These are phyloP conservation scores for Penicillium sp. DNA, from an alignment of 2,329 filamentous ascomycete genomes.

Conservation along the genomic window DNA sequence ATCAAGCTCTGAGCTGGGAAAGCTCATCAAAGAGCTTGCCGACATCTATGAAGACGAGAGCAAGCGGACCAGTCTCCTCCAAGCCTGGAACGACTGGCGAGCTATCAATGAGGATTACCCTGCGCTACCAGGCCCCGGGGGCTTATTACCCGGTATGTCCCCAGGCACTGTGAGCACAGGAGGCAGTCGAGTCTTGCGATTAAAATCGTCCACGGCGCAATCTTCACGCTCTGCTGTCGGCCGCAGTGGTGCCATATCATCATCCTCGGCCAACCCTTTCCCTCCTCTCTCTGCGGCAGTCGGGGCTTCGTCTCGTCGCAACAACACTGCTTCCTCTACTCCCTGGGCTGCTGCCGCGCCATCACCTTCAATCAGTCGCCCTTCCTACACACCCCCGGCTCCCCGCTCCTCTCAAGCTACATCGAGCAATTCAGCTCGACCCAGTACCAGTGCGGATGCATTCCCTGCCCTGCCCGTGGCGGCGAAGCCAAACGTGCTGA, in stretches of 20 bases:
- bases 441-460: slow-evolving; percentile 46
- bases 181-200: slow-evolving; percentile 55
- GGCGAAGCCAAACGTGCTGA: slow-evolving; percentile 58
- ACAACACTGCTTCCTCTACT: slow-evolving; percentile 17
- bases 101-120: slow-evolving; percentile 96
- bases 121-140: slow-evolving; percentile 68
- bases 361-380: slow-evolving; percentile 18
- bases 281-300: slow-evolving; percentile 37
- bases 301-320: slow-evolving; percentile 17
- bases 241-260: slow-evolving; percentile 50
- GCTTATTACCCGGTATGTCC: slow-evolving; percentile 55
- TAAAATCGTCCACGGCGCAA: slow-evolving; percentile 64
- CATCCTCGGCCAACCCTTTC: slow-evolving; percentile 41
- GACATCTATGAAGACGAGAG: slow-evolving; percentile 81
- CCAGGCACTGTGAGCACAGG: slow-evolving; percentile 45
- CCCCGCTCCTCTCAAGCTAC: slow-evolving; percentile 25
- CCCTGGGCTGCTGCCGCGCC: slow-evolving; percentile 22
- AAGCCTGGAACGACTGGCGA: slow-evolving; percentile 91
- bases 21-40: slow-evolving; percentile 81
- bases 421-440: slow-evolving; percentile 19
- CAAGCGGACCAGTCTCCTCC: slow-evolving; percentile 68
- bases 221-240: slow-evolving; percentile 58
- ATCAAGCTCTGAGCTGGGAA: slow-evolving; percentile 73
- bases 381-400: slow-evolving; percentile 19
- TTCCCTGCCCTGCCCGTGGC: slow-evolving; percentile 81